These are phyloP conservation scores for Trichomonascaceae sp. DNA, from an alignment of 1,139 yeast genomes.

Conservation along the genomic window DNA sequence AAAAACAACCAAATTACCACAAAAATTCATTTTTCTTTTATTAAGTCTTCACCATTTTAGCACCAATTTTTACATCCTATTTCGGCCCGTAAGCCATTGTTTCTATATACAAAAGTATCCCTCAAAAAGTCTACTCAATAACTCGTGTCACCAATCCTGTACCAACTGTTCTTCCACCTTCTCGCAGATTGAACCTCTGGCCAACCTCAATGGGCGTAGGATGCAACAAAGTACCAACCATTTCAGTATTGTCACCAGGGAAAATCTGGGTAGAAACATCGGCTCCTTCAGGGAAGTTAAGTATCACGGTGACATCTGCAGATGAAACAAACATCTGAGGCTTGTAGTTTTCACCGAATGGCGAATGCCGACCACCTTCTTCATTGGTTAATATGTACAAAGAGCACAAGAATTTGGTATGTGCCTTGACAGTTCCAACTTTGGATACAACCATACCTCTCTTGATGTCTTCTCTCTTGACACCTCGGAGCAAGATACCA, in stretches of 20 bases:
- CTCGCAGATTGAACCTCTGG: conserved; percentile 98
- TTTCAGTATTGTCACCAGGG: conserved; percentile 99
- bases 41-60: no score
- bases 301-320: conserved; percentile 87
- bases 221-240: conserved; percentile 85
- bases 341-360: conserved; percentile 94
- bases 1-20: no score
- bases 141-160: conserved; percentile 96
- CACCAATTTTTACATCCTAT: background rate
- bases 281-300: conserved; percentile 87
- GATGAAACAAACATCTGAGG: conserved; percentile 97
- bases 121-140: conserved; percentile 53
- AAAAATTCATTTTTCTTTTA: no score
- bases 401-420: conserved; percentile 90
- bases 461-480: conserved; percentile 92
- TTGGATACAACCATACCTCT: conserved; percentile 98
- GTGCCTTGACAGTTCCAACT: conserved; percentile 88
- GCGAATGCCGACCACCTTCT: conserved; percentile 99
- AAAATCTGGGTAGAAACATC: conserved; percentile 83
- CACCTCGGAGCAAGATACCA: conserved; percentile 95
- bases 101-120: background rate
- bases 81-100: background rate
- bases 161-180: conserved; percentile 99
- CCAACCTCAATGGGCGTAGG: conserved; percentile 94
- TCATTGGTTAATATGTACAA: conserved; percentile 88